phyloP scores from a whole-genome alignment of 1,139 yeast genomes.

The Debaryomyces udenii region DNA sequence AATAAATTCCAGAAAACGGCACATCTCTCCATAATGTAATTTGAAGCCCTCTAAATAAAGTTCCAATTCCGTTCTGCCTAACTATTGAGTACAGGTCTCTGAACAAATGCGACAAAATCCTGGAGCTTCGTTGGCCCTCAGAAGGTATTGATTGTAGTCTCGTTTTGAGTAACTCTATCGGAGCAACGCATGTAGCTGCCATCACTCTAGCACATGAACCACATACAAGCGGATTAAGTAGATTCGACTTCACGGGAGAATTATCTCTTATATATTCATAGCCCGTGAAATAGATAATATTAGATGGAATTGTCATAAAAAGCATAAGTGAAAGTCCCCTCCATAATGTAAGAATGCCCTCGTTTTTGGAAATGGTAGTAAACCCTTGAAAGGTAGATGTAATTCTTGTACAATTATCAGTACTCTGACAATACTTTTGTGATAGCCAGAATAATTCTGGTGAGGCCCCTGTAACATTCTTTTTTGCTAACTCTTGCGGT shows the following conservation, averaged over 20 bases:
- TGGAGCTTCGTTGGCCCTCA: conserved; percentile 29
- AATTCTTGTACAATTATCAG: conserved; percentile 37
- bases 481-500: conserved; percentile 3
- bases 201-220: conserved; percentile 84
- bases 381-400: conserved; percentile 77
- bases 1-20: conserved; percentile 93
- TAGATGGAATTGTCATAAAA: conserved; percentile 90
- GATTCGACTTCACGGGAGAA: conserved; percentile 57
- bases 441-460: conserved; percentile 47
- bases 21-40: conserved; percentile 96
- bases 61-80: conserved; percentile 55
- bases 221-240: conserved; percentile 76
- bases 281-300: conserved; percentile 91
- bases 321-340: conserved; percentile 84
- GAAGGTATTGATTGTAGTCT: conserved; percentile 83
- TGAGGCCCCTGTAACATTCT: conserved; percentile 10
- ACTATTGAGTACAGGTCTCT: conserved; percentile 61
- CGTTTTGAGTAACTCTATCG: conserved; percentile 85
- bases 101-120: conserved; percentile 52
- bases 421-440: conserved; percentile 39
- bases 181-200: conserved; percentile 86
- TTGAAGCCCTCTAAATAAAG: conserved; percentile 82
- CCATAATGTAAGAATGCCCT: conserved; percentile 82
- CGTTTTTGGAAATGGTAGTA: conserved; percentile 61
- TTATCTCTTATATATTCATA: conserved; percentile 82